Conservation (phyloP, 805 yeast genomes). For the Kuraishia piskuri region DNA sequence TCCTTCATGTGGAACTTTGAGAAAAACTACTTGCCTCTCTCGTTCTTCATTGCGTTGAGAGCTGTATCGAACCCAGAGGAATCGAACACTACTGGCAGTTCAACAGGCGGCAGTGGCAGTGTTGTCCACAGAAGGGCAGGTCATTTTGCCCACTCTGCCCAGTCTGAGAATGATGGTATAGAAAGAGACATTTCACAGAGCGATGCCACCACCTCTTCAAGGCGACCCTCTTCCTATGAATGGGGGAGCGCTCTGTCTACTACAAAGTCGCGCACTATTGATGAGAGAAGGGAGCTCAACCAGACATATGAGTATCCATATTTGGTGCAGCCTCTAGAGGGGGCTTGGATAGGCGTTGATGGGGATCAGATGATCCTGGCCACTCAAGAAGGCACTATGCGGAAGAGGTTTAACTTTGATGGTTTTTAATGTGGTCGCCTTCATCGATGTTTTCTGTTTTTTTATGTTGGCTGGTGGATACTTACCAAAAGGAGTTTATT, state of each 20-base stretch:
- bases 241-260: slow-evolving; percentile 5
- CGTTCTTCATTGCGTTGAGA: slow-evolving; percentile 78
- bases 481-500: not conserved
- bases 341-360: slow-evolving; percentile 75
- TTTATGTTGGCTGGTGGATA: not conserved
- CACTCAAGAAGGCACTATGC: slow-evolving; percentile 24
- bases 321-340: slow-evolving; percentile 61
- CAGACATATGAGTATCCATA: slow-evolving; percentile 75
- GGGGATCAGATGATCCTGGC: slow-evolving; percentile 44
- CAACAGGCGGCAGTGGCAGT: not conserved
- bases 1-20: slow-evolving; percentile 74
- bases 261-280: slow-evolving; percentile 46
- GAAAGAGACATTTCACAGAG: not conserved
- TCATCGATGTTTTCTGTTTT: slow-evolving; percentile 2
- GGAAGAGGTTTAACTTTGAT: slow-evolving; percentile 18
- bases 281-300: slow-evolving; percentile 66
- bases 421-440: slow-evolving; percentile 11
- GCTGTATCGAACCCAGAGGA: slow-evolving; percentile 51
- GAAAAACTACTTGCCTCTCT: slow-evolving; percentile 69
- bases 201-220: not conserved
- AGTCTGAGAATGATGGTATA: not conserved
- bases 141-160: not conserved
- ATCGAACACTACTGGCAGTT: slow-evolving; percentile 7
- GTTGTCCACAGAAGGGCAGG: not conserved
- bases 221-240: not conserved